Base-by-base conservation (phyloP, 1,284 basidiomycete genomes). In the Heterobasidion annosum region DNA sequence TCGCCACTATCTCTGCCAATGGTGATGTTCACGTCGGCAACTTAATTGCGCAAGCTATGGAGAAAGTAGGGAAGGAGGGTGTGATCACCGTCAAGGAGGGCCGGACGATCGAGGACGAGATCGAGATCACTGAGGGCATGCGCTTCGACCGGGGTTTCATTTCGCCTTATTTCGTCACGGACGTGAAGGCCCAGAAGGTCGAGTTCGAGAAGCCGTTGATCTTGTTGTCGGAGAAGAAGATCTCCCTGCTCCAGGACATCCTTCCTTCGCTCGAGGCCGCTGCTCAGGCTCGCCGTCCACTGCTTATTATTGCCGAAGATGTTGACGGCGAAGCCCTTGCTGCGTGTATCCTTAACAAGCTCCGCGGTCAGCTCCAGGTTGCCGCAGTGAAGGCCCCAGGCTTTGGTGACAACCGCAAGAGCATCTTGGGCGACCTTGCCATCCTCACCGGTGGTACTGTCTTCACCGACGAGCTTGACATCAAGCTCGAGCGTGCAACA, bases 1-100 rank as follows among this genome's bases (percentile, higher is more conserved):
- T 99, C 59, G 96, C 96, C 16, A 99, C 96, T 64, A 99, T 99
- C 71, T 97, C 93, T 46, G 96, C 95, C 55, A 99, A 99, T 72
- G 96, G 95, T 58, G 95, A 98, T 73, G 79, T 76, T 18, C 94
- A 98, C 70, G 83, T 99, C 62, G 96, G 96, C 54, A 85, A 88
- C 70, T 83, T 99, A 66, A 98, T 98, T 71, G 94, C 96, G n/a
- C 93, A 94, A 67, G 96, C 96, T 2, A 98, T 98, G 96, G 96
- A 98, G 76, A 98, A 98, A 73, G 96, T 98, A 59, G 96, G 96
- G 69, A 98, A 98, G 78, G 96, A 99, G 75, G 96, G 96, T 71
- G 96, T 98, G 68, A 98, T 99, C 77, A 99, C 96, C 58, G 95
- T 99, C 71, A 98, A 97, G 79, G 96, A 98, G 73, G 96, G 96